Conservation (phyloP, 371 early-diverging fungal genomes). For the Mucor irregularis region DNA sequence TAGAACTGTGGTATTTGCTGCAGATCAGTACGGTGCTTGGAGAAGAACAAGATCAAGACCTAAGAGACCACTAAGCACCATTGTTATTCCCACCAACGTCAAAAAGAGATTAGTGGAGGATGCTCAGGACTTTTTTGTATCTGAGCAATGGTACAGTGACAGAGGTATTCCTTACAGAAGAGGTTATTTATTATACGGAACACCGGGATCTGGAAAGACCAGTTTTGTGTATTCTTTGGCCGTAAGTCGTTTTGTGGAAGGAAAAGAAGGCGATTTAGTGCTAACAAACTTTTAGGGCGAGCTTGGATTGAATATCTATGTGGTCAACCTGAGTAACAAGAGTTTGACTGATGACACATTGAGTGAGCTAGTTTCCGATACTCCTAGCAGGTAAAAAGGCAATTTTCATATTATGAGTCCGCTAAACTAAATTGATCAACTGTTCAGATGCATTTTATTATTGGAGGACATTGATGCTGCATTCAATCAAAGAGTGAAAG, state of each 20-base stretch:
- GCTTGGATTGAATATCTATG: slow-evolving; percentile 91
- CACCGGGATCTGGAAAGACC: slow-evolving; percentile 88
- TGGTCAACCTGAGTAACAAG: slow-evolving; percentile 86
- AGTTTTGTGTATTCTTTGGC: slow-evolving; percentile 95
- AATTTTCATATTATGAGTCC: background rate
- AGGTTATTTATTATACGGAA: slow-evolving; percentile 74
- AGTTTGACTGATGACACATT: slow-evolving; percentile 91
- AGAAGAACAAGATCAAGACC: slow-evolving; percentile 52
- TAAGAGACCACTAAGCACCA: slow-evolving; percentile 60
- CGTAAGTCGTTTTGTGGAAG: too few species aligned
- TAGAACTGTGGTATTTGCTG: slow-evolving; percentile 69
- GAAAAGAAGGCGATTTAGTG: background rate
- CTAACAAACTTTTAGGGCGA: slow-evolving; percentile 55
- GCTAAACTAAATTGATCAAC: background rate
- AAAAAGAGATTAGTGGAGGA: slow-evolving; percentile 72
- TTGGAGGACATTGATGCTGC: slow-evolving; percentile 99
- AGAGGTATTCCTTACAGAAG: slow-evolving; percentile 92
- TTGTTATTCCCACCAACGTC: slow-evolving; percentile 64
- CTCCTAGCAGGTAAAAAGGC: slow-evolving; percentile 62
- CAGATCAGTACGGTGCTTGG: slow-evolving; percentile 70
- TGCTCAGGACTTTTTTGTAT: slow-evolving; percentile 73
- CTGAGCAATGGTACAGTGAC: slow-evolving; percentile 86
- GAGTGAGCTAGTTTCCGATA: slow-evolving; percentile 81
- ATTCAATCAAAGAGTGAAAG: slow-evolving; percentile 62
- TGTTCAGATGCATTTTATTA: slow-evolving; percentile 76